phyloP scores from a whole-genome alignment of 2,329 filamentous ascomycete genomes.

The Coniochaeta sp. region DNA sequence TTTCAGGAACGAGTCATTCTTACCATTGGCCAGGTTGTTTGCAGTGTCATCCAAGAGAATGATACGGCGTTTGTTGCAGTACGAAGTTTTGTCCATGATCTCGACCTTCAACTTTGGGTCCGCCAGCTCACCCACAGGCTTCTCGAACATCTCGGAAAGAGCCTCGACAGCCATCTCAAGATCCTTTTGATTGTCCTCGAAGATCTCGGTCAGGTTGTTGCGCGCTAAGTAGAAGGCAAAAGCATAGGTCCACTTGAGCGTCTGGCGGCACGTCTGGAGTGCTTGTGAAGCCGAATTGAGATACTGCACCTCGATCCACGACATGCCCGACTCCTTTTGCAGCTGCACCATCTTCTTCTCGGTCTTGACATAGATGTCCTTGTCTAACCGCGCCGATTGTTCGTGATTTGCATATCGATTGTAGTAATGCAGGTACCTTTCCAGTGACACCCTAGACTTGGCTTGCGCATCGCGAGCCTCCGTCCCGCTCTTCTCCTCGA shows the following conservation, averaged over 20 bases:
- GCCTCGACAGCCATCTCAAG: conserved; percentile 95
- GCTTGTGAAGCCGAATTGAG: conserved; percentile 88
- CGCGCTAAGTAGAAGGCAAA: conserved; percentile 96
- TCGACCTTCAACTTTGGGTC: conserved; percentile 90
- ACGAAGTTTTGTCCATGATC: conserved; percentile 97
- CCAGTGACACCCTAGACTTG: conserved; percentile 79
- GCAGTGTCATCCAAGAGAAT: conserved; percentile 90
- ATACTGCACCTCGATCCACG: conserved; percentile 99
- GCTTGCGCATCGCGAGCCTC: conserved; percentile 91
- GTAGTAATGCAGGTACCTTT: conserved; percentile 98
- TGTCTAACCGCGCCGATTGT: conserved; percentile 92
- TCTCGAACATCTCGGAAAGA: conserved; percentile 98
- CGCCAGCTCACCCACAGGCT: conserved; percentile 79
- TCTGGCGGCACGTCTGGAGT: conserved; percentile 94
- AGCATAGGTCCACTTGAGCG: conserved; percentile 97
- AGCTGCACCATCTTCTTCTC: conserved; percentile 99
- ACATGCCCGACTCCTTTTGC: conserved; percentile 89
- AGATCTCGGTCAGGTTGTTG: conserved; percentile 94
- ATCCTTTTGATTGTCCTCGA: conserved; percentile 98
- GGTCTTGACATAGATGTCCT: conserved; percentile 91
- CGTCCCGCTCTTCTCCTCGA: conserved; percentile 87
- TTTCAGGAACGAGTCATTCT: not conserved
- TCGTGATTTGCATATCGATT: conserved; percentile 99
- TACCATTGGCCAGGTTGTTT: conserved; percentile 81
- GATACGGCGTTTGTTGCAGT: conserved; percentile 86